Base-by-base conservation (phyloP, 2,329 filamentous ascomycete genomes). In the Achaetomium macrosporum region DNA sequence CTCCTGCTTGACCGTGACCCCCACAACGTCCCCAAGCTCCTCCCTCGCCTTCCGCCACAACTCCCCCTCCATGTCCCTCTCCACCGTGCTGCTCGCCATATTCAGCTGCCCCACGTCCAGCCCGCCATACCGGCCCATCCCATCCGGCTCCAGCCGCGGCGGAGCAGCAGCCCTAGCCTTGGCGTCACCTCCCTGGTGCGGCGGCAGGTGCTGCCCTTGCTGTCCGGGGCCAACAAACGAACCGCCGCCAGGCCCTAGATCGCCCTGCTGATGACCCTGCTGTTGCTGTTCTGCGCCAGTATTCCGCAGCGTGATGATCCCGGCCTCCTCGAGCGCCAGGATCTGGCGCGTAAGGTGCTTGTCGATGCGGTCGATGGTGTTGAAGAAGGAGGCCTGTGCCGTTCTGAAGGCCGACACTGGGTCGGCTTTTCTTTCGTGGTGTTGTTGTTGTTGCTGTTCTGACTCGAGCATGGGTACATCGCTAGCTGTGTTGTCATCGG, bases 101-200 rank as follows among this genome's bases (percentile, higher is more conserved):
- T 96, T 97, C 62, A 97, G 71, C 82, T 88, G 92, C 31, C 91
- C 91, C 13, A 95, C 85, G 65, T 96, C 91, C 49, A 96, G 74
- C 29, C 72, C 73, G 10, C 79, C 80, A 33, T 82, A 78, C 61
- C 74, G 75, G 19, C 75, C 81, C 52, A 74, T 70, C 37, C 76
- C 80, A 42, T 81, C 72, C 37, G 83, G 75, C 65, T 82, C 71
- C 59, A 81, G 60, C 10, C 73, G 73, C 12, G 70, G 66, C 41
- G 68, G 68, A 10, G 64, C 50, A 16, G 37, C 40, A 17, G 20
- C 39, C 42, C 13, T 30, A 9, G 33, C 43, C 30, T 31, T 31
- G 20, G 39, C 40, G 5, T 40, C 25, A 15, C 19, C 30, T 3
- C 17, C 29, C n/a, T 40, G 5, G 15, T 41, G 46, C 35, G 12